Conservation (phyloP, 2,329 filamentous ascomycete genomes). For the Phialocephala sp. region DNA sequence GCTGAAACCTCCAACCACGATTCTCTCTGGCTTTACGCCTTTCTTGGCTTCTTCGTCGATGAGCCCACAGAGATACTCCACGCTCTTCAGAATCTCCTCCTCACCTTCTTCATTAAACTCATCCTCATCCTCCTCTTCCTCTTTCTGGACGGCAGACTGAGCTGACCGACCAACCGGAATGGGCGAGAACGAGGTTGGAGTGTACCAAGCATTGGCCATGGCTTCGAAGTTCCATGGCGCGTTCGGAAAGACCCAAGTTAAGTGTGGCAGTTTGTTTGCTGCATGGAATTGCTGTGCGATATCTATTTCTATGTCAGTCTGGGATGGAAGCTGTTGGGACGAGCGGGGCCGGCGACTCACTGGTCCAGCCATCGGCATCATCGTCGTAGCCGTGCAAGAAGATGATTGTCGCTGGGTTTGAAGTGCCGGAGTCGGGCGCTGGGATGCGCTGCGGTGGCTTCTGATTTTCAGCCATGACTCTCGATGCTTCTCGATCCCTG, state of each 20-base stretch:
- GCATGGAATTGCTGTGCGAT: slow-evolving; percentile 54
- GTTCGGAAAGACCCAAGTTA: slow-evolving; percentile 57
- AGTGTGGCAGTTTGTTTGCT: slow-evolving; percentile 52
- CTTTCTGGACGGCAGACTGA: slow-evolving; percentile 46
- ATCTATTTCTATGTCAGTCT: slow-evolving; percentile 36
- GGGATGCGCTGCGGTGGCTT: slow-evolving; percentile 25
- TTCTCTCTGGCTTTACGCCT: slow-evolving; percentile 78
- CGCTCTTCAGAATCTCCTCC: slow-evolving; percentile 71
- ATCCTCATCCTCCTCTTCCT: slow-evolving; percentile 52
- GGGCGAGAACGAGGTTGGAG: slow-evolving; percentile 47
- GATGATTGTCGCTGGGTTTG: slow-evolving; percentile 93
- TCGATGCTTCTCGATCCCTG: not conserved
- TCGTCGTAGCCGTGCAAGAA: slow-evolving; percentile 91
- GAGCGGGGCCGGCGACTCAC: slow-evolving; percentile 36
- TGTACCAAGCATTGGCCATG: slow-evolving; percentile 54
- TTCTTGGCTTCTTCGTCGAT: slow-evolving; percentile 79
- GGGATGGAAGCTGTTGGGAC: not conserved
- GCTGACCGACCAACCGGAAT: slow-evolving; percentile 41
- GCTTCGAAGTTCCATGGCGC: slow-evolving; percentile 53
- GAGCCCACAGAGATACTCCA: slow-evolving; percentile 75
- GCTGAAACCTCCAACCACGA: slow-evolving; percentile 84
- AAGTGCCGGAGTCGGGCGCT: slow-evolving; percentile 59
- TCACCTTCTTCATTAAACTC: slow-evolving; percentile 60
- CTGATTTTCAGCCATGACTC: slow-evolving; percentile 10
- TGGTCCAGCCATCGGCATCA: slow-evolving; percentile 74